Evolutionary conservation across 106 monocot genomes (phyloP), one percentile per base, ranked within the genome.

Genomic region (Agapanthus africanus): DNA sequence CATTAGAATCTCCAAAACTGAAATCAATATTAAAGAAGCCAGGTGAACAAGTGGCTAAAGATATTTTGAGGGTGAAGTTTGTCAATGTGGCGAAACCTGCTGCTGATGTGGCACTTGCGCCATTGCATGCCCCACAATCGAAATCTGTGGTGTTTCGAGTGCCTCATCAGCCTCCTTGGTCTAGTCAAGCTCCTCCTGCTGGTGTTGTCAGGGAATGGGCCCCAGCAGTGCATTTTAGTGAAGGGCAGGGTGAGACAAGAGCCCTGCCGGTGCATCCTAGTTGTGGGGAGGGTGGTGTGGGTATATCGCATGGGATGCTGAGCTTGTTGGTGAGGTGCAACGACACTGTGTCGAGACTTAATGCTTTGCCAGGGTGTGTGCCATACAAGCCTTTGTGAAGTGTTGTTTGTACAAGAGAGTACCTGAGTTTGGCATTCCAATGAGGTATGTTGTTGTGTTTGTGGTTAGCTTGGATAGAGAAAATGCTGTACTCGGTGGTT

Each of bases 51-150:
- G 61, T n/a, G 5, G 61, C 19, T 1, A 62, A 62, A 21, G 61
- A 62, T 33, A 62, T 6, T n/a, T 36, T 35, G 61, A 62, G 61
- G n/a, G 61, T 62, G 61, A 62, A 62, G 61, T 62, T 62, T 36
- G 36, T 35, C 16, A 11, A 11, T 44, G 44, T 2, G 4, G 14
- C 15, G 27, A 11, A 30, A 13, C 31, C 14, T 18, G 10, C 56
- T n/a, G n/a, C n/a, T 57, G 56, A 54, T 30, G 31, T 57, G 13
- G 56, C 30, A 6, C 52, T n/a, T n/a, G n/a, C 23, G 52, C 13
- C 50, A 21, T n/a, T 1, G n/a, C 50, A 6, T n/a, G 14, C 44
- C 16, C 52, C 21, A n/a, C n/a, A n/a, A n/a, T n/a, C n/a, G n/a
- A n/a, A n/a, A n/a, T n/a, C n/a, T n/a, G n/a, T n/a, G n/a, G n/a